These are phyloP conservation scores for Amylocystis lapponica DNA, from an alignment of 768 basidiomycete species.

Conservation along the genomic window DNA sequence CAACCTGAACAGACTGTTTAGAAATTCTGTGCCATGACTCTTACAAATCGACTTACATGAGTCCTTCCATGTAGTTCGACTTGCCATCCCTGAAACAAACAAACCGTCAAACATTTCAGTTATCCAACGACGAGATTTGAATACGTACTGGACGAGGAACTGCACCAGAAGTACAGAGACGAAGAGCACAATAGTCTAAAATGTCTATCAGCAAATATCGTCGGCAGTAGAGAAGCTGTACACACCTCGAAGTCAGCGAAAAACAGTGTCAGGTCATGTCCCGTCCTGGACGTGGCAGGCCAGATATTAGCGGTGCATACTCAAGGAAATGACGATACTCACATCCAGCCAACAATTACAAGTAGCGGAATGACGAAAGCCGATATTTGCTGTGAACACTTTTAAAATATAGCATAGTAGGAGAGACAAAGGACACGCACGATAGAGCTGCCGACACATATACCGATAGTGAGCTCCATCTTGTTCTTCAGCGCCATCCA, in stretches of 20 bases:
- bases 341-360: slow-evolving; percentile 87
- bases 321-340: slow-evolving; percentile 28
- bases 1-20: slow-evolving; percentile 17
- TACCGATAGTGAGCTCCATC: slow-evolving; percentile 70
- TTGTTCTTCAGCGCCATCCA: slow-evolving; percentile 86
- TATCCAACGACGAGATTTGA: neutral
- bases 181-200: slow-evolving; percentile 76
- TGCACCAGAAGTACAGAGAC: slow-evolving; percentile 87
- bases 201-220: neutral
- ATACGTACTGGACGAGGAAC: slow-evolving; percentile 39
- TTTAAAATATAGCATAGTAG: neutral
- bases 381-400: slow-evolving; percentile 63
- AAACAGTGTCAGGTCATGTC: slow-evolving; percentile 71
- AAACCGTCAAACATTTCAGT: neutral
- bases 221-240: neutral
- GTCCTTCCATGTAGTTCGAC: slow-evolving; percentile 90
- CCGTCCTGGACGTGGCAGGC: slow-evolving; percentile 37
- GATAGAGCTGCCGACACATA: slow-evolving; percentile 79
- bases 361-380: slow-evolving; percentile 82
- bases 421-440: slow-evolving; percentile 35
- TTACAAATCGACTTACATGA: slow-evolving; percentile 47
- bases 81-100: slow-evolving; percentile 61
- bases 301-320: neutral
- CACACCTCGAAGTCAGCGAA: slow-evolving; percentile 80
- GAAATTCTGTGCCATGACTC: neutral